phyloP scores from a whole-genome alignment of 2,329 filamentous ascomycete species.

The Hansfordia pulvinata region DNA sequence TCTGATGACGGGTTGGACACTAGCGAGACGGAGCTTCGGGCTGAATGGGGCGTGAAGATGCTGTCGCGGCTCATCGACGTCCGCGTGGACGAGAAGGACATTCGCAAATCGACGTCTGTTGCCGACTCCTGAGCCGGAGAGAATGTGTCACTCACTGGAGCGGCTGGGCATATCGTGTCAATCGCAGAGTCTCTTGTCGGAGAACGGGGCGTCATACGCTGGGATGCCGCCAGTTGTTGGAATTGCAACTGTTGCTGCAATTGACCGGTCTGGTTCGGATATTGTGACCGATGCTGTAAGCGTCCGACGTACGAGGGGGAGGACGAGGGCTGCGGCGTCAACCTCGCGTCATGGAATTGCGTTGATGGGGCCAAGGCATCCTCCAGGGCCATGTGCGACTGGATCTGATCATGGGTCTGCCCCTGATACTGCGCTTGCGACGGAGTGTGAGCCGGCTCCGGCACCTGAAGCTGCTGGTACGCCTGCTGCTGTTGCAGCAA shows the following conservation, averaged over 20 bases:
- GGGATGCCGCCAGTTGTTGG: conserved; percentile 4
- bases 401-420: too few relatives aligned
- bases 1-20: conserved; percentile 9
- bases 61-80: conserved; percentile 18
- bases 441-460: too few relatives aligned
- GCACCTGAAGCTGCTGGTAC: conserved; percentile 5
- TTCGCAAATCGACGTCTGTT: conserved; percentile 13
- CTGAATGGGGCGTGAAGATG: conserved; percentile 15
- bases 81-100: conserved; percentile 16
- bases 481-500: conserved; percentile 3
- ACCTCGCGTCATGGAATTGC: too few relatives aligned
- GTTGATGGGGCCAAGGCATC: too few relatives aligned
- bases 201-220: too few relatives aligned
- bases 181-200: too few relatives aligned
- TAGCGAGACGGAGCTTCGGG: conserved; percentile 16
- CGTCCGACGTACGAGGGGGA: too few relatives aligned
- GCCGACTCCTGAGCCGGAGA: conserved; percentile 8
- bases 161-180: conserved; percentile 11
- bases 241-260: conserved; percentile 7
- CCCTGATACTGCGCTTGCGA: too few relatives aligned
- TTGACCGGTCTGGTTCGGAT: conserved; percentile 2
- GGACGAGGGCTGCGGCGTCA: too few relatives aligned
- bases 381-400: too few relatives aligned
- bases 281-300: conserved; percentile 2
- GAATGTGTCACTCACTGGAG: conserved; percentile 13